Conservation (phyloP, 495 filamentous ascomycete species). For the Bombardia bombarda region DNA sequence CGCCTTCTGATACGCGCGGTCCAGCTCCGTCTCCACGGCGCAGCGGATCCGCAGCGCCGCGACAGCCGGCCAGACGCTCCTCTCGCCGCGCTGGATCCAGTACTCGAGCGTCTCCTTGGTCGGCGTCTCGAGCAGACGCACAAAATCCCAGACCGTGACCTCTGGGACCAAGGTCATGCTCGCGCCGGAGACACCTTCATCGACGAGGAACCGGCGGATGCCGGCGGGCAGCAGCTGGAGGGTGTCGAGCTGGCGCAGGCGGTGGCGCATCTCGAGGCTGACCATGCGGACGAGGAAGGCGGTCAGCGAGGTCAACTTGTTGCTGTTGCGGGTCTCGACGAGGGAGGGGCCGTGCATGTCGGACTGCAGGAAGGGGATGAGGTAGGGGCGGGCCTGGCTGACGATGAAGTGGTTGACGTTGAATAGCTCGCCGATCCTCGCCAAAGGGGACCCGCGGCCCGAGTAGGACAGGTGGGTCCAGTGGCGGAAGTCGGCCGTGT, state of each 20-base stretch:
- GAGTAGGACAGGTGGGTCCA: slow-evolving; percentile 62
- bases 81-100: slow-evolving; percentile 80
- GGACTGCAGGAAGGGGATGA: slow-evolving; percentile 76
- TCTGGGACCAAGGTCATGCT: slow-evolving; percentile 79
- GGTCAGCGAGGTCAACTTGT: slow-evolving; percentile 46
- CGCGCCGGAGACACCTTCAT: slow-evolving; percentile 77
- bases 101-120: slow-evolving; percentile 67
- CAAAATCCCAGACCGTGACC: slow-evolving; percentile 61
- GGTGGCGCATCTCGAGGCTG: slow-evolving; percentile 71
- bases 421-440: slow-evolving; percentile 82
- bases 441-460: slow-evolving; percentile 72
- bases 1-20: slow-evolving; percentile 73
- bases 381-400: slow-evolving; percentile 68
- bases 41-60: slow-evolving; percentile 76
- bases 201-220: slow-evolving; percentile 72
- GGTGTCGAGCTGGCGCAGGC: slow-evolving; percentile 73
- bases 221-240: slow-evolving; percentile 60
- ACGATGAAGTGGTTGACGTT: slow-evolving; percentile 89
- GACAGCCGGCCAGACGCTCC: slow-evolving; percentile 89
- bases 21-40: slow-evolving; percentile 78
- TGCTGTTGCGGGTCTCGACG: slow-evolving; percentile 47
- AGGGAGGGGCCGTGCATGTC: slow-evolving; percentile 71
- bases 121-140: slow-evolving; percentile 71
- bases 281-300: slow-evolving; percentile 61
- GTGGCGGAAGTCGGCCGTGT: slow-evolving; percentile 58